Percentiles rank a stretch among this genome's conserved stretches.
These are phyloP conservation scores for Rubus parviflorus DNA, from an alignment of 306 rosid species.

Conservation along the genomic window DNA sequence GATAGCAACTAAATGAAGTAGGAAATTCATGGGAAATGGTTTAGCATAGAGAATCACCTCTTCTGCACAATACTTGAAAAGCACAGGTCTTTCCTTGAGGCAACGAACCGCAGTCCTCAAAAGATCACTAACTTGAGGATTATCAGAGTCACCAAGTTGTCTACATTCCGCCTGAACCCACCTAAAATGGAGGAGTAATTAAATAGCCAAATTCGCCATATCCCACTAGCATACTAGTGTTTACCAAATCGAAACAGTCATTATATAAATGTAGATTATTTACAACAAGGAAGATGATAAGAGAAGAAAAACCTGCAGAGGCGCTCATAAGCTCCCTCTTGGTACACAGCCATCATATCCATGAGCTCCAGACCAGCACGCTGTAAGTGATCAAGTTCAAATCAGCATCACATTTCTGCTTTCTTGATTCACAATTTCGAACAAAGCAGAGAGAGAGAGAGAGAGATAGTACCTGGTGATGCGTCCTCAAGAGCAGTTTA, in stretches of 20 bases:
- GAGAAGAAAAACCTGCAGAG: conserved; percentile 73
- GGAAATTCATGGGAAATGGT: neutral
- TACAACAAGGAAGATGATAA: neutral
- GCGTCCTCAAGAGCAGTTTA: conserved; percentile 85
- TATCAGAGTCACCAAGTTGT: conserved; percentile 84
- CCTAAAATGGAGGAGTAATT: conserved; percentile 47
- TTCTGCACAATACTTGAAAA: conserved; percentile 98
- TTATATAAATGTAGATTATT: neutral
- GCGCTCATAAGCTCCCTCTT: conserved; percentile 98
- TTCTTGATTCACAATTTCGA: neutral
- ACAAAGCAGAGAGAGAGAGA: neutral
- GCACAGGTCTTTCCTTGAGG: conserved; percentile 92
- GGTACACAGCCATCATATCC: conserved; percentile 99
- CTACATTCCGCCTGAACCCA: conserved; percentile 99
- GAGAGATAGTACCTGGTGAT: conserved; percentile 72
- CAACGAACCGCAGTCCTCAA: conserved; percentile 84
- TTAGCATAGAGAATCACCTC: conserved; percentile 55
- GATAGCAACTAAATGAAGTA: neutral
- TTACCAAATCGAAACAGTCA: neutral
- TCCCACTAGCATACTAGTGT: neutral
- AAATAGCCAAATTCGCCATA: conserved; percentile 3
- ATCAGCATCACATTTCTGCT: conserved; percentile 7
- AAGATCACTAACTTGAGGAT: conserved; percentile 87
- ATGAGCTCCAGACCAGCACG: conserved; percentile 97
- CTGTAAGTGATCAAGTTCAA: conserved; percentile 31